phyloP scores from a whole-genome alignment of 2,329 filamentous ascomycete genomes.

The Penicillium brevicompactum region DNA sequence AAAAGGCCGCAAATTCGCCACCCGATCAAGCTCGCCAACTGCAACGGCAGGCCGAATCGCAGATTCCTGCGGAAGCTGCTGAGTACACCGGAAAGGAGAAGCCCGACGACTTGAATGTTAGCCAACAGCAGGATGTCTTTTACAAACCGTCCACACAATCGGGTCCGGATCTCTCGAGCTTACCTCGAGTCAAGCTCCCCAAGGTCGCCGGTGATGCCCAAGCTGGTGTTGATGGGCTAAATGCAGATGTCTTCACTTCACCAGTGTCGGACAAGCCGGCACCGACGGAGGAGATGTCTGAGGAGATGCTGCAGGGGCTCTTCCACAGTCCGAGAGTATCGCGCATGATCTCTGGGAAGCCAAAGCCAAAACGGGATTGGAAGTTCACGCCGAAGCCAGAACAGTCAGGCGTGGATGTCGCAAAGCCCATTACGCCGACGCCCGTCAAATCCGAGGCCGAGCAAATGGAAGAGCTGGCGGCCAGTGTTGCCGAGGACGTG shows the following conservation, averaged over 20 bases:
- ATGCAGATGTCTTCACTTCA: constrained; percentile 59
- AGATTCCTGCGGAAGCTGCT: constrained; percentile 55
- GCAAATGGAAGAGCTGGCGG: constrained; percentile 50
- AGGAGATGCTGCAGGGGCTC: constrained; percentile 62
- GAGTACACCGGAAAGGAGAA: constrained; percentile 40
- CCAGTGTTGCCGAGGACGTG: constrained; percentile 49
- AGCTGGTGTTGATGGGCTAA: constrained; percentile 48
- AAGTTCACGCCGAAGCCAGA: constrained; percentile 8
- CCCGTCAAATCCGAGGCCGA: constrained; percentile 27
- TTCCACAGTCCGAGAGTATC: constrained; percentile 64
- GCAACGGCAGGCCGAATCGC: constrained; percentile 53
- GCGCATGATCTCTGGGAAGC: constrained; percentile 55
- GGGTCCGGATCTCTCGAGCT: constrained; percentile 52
- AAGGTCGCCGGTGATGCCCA: constrained; percentile 52
- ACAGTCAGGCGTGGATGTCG: not conserved
- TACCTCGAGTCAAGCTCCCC: constrained; percentile 60
- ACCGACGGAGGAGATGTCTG: constrained; percentile 50
- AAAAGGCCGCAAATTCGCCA: constrained; percentile 26
- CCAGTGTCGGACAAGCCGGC: constrained; percentile 28
- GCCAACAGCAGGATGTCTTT: constrained; percentile 62
- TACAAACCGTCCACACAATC: constrained; percentile 53
- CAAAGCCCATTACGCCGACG: not conserved
- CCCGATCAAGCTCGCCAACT: constrained; percentile 49
- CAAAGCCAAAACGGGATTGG: constrained; percentile 20
- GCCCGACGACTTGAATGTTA: constrained; percentile 40